Evolutionary conservation across 2,329 filamentous ascomycete genomes (phyloP).

Genomic region (Mycosphaerelloides madeirae): DNA sequence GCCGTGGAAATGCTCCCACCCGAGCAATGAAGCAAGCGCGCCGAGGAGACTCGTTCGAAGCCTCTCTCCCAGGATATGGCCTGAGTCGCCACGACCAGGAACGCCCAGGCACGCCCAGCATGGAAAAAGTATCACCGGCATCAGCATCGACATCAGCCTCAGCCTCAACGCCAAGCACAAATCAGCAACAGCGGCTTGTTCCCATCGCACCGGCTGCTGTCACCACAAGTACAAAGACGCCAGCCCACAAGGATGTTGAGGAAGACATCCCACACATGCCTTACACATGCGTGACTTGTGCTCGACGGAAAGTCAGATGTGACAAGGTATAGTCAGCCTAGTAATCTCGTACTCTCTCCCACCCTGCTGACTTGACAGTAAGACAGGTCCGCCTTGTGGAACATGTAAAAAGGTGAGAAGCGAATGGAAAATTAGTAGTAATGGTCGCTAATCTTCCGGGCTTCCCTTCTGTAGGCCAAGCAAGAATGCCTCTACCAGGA

Average conservation of each 20-base stretch:
- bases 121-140: neutral
- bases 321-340: constrained; percentile 5
- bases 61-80: too few species aligned
- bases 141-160: neutral
- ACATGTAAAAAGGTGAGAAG: constrained; percentile 35
- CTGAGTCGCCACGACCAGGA: too few species aligned
- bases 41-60: too few species aligned
- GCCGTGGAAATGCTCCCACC: too few species aligned
- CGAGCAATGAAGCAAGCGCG: too few species aligned
- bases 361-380: too few species aligned
- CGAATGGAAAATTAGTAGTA: too few species aligned
- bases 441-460: too few species aligned
- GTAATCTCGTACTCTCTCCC: neutral
- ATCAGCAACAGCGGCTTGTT: constrained; percentile 8
- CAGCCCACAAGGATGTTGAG: constrained; percentile 3
- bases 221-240: neutral
- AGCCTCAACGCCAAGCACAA: neutral
- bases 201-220: constrained; percentile 16
- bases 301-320: constrained; percentile 40
- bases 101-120: too few species aligned
- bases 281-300: constrained; percentile 31
- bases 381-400: constrained; percentile 29
- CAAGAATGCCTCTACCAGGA: constrained; percentile 40
- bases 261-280: constrained; percentile 22
- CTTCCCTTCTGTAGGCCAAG: too few species aligned